phyloP scores from a whole-genome alignment of 2,329 filamentous ascomycete genomes.

The Didymellaceae sp. region DNA sequence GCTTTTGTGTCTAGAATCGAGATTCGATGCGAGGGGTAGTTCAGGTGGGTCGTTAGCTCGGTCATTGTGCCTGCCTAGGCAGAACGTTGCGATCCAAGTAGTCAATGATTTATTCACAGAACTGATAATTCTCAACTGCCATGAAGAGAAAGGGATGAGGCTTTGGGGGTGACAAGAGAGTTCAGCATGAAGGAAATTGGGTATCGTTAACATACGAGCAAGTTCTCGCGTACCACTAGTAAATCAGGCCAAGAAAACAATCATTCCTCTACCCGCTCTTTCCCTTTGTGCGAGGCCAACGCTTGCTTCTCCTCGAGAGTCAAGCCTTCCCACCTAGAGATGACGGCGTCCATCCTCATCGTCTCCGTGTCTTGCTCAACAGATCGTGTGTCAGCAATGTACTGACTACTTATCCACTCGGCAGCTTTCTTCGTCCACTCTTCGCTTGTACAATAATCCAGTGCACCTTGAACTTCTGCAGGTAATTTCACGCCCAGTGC shows the following conservation, averaged over 20 bases:
- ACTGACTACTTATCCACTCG: conserved; percentile 37
- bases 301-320: conserved; percentile 20
- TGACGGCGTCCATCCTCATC: conserved; percentile 37
- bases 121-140: too few relatives aligned
- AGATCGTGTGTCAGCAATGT: conserved; percentile 36
- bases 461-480: conserved; percentile 23
- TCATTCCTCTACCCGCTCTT: neutral
- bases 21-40: neutral
- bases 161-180: too few relatives aligned
- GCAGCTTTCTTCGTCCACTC: conserved; percentile 42
- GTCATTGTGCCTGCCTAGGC: too few relatives aligned
- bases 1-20: neutral
- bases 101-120: too few relatives aligned
- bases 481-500: conserved; percentile 30
- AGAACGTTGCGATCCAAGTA: too few relatives aligned
- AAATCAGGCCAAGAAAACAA: neutral
- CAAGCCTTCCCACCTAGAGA: conserved; percentile 36
- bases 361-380: conserved; percentile 22
- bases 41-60: neutral
- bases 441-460: conserved; percentile 34
- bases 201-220: conserved; percentile 10
- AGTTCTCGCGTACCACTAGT: conserved; percentile 1
- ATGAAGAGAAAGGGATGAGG: too few relatives aligned
- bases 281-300: neutral
- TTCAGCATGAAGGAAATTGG: conserved; percentile 2